Evolutionary conservation across 2,329 filamentous ascomycete species (phyloP).

Genomic region (Graphilbum ipis-grandicollis): DNA sequence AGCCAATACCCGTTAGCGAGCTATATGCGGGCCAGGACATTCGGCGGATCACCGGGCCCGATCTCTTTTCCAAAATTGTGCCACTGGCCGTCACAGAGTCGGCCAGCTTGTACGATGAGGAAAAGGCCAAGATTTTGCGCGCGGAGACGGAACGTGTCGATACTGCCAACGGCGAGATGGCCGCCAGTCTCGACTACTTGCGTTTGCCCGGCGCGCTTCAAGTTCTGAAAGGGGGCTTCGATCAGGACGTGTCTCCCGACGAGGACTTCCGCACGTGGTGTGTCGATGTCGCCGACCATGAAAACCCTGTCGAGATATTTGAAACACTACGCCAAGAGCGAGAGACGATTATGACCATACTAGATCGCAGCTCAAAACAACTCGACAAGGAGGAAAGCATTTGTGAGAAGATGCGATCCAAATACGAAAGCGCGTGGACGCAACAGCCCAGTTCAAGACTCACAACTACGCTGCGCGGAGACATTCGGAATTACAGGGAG

Average conservation of each 20-base stretch:
- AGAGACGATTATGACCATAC: constrained; percentile 48
- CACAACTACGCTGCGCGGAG: constrained; percentile 70
- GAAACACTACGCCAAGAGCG: constrained; percentile 66
- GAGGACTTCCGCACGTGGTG: constrained; percentile 91
- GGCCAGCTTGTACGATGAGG: constrained; percentile 92
- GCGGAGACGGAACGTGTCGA: constrained; percentile 91
- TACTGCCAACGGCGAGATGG: constrained; percentile 87
- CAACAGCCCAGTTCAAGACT: constrained; percentile 87
- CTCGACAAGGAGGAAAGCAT: constrained; percentile 95
- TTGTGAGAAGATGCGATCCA: constrained; percentile 97
- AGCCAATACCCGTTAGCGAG: constrained; percentile 92
- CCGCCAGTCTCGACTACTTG: constrained; percentile 81
- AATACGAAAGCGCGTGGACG: constrained; percentile 91
- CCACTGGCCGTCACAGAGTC: constrained; percentile 93
- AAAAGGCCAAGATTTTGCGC: constrained; percentile 88
- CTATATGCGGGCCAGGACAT: constrained; percentile 90
- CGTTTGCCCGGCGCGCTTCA: constrained; percentile 79
- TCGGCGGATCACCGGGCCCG: constrained; percentile 86
- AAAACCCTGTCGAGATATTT: constrained; percentile 62
- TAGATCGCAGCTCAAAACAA: constrained; percentile 73
- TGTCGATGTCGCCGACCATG: constrained; percentile 74
- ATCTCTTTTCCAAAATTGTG: constrained; percentile 93
- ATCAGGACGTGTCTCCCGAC: constrained; percentile 75
- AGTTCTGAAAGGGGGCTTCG: constrained; percentile 80
- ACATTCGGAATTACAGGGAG: constrained; percentile 74